phyloP scores from a whole-genome alignment of 106 monocot genomes.

The Dendrobium chrysotoxum region DNA sequence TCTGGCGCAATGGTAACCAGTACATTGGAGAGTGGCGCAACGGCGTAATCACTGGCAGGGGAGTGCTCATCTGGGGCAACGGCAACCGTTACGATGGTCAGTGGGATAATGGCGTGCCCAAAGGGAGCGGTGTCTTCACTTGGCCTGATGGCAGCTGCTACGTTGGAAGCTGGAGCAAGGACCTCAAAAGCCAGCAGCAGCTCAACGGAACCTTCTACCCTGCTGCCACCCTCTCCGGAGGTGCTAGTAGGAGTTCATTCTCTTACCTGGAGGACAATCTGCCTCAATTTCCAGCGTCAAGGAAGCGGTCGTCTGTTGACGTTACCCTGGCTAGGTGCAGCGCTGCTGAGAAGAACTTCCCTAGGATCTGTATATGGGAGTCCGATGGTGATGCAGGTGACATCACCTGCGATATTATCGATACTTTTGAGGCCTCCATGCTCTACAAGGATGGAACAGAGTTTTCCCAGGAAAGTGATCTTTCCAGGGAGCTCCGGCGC shows the following conservation, averaged over 20 bases:
- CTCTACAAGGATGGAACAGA: conserved; percentile 25
- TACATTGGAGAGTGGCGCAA: conserved; percentile 69
- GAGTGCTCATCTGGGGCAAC: conserved; percentile 62
- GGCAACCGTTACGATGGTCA: conserved; percentile 65
- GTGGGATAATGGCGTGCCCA: conserved; percentile 65
- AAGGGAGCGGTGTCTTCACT: conserved; percentile 59
- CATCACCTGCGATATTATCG: conserved; percentile 78
- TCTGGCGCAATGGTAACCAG: conserved; percentile 68
- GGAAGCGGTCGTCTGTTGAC: conserved; percentile 23
- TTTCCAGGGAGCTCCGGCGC: neutral
- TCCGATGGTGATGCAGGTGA: conserved; percentile 73
- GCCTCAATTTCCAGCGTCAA: conserved; percentile 12
- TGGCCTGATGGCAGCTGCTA: conserved; percentile 72
- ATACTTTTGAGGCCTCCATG: conserved; percentile 52
- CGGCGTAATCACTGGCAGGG: conserved; percentile 54
- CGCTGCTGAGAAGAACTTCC: conserved; percentile 38
- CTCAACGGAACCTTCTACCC: conserved; percentile 29
- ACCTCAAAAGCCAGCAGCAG: conserved; percentile 10
- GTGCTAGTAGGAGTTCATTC: conserved; percentile 5
- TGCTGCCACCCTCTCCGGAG: neutral
- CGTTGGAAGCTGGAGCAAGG: conserved; percentile 40
- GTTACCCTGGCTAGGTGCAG: conserved; percentile 8
- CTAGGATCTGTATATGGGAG: conserved; percentile 86
- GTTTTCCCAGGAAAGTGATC: neutral
- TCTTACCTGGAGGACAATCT: conserved; percentile 1